phyloP scores from a whole-genome alignment of 306 rosid species.

The Prinsepia uniflora region DNA sequence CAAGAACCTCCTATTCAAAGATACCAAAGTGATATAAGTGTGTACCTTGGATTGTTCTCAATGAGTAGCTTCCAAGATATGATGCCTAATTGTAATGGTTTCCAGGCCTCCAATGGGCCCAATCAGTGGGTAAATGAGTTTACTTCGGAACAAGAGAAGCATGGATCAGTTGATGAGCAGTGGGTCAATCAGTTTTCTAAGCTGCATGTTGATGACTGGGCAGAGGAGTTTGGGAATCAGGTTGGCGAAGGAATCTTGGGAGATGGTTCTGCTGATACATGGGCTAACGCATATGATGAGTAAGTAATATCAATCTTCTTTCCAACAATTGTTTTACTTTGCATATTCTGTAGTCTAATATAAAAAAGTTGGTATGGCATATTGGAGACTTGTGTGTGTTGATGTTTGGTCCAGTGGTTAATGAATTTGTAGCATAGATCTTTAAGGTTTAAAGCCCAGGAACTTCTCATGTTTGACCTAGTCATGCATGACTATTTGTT shows the following conservation, averaged over 20 bases:
- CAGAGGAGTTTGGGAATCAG: slow-evolving; percentile 80
- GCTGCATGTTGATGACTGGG: slow-evolving; percentile 85
- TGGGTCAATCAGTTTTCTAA: slow-evolving; percentile 94
- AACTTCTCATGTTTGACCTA: neutral
- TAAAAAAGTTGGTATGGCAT: neutral
- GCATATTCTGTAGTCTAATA: neutral
- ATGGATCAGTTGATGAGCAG: slow-evolving; percentile 56
- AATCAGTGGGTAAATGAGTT: slow-evolving; percentile 86
- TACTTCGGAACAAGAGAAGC: slow-evolving; percentile 43
- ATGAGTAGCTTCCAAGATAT: neutral
- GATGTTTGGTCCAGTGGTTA: slow-evolving; percentile 7
- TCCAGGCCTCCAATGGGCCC: slow-evolving; percentile 58
- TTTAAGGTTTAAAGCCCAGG: neutral
- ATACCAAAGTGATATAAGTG: neutral
- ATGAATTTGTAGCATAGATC: neutral
- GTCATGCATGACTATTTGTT: neutral
- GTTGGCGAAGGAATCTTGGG: slow-evolving; percentile 68
- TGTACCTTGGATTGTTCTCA: neutral
- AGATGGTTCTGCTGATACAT: slow-evolving; percentile 53
- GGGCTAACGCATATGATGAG: slow-evolving; percentile 91
- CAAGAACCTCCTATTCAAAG: neutral
- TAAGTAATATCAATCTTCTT: slow-evolving; percentile 38
- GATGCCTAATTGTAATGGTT: slow-evolving; percentile 30
- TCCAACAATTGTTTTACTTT: neutral
- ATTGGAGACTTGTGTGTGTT: neutral